Evolutionary conservation across 192 early-diverging fungal species (phyloP).

Genomic region (Globomyces pollinis-pini): DNA sequence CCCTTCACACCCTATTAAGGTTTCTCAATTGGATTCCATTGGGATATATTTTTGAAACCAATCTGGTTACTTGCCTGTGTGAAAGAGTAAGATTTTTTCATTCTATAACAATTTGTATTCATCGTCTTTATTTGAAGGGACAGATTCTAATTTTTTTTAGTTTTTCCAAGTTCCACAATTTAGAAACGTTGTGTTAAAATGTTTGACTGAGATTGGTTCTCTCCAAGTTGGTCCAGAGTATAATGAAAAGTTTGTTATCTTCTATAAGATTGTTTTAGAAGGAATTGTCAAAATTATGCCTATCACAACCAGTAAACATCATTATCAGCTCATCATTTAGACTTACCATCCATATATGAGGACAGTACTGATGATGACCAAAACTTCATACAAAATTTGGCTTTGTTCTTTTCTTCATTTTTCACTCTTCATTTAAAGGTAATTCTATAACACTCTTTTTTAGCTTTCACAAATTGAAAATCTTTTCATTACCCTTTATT

Average conservation of each 20-base stretch:
- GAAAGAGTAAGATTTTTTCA: slow-evolving; percentile 60
- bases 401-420: slow-evolving; percentile 84
- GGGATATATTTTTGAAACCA: slow-evolving; percentile 96
- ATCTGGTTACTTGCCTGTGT: slow-evolving; percentile 76
- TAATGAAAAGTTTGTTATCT: slow-evolving; percentile 73
- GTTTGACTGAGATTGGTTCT: slow-evolving; percentile 94
- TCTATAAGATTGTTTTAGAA: slow-evolving; percentile 78
- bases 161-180: slow-evolving; percentile 83
- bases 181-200: slow-evolving; percentile 91
- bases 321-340: slow-evolving; percentile 40
- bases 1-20: slow-evolving; percentile 86
- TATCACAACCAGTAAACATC: slow-evolving; percentile 48
- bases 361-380: slow-evolving; percentile 81
- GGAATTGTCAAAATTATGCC: slow-evolving; percentile 65
- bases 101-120: not conserved
- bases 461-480: not conserved
- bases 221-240: slow-evolving; percentile 73
- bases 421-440: slow-evolving; percentile 78
- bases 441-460: slow-evolving; percentile 5
- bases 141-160: slow-evolving; percentile 18
- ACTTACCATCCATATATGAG: slow-evolving; percentile 77
- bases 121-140: too few species aligned
- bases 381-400: slow-evolving; percentile 94
- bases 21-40: slow-evolving; percentile 98
- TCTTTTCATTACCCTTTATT: slow-evolving; percentile 9